phyloP scores from a whole-genome alignment of 2,329 filamentous ascomycete species.

The Ophiosphaerella herpotricha region DNA sequence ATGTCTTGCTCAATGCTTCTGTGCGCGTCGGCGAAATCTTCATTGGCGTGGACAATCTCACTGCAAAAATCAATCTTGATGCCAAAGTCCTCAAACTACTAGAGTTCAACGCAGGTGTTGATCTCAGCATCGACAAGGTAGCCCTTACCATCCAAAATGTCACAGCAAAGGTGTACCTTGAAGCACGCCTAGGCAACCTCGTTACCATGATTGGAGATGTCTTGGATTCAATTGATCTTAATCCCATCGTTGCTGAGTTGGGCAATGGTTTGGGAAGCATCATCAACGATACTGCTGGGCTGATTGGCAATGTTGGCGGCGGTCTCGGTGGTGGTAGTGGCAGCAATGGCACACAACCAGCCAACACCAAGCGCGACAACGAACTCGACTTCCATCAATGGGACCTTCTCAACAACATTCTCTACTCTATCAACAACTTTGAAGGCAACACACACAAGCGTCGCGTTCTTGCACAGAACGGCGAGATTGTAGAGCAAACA shows the following conservation, averaged over 20 bases:
- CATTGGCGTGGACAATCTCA: conserved; percentile 63
- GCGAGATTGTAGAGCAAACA: conserved; percentile 58
- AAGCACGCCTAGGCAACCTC: conserved; percentile 64
- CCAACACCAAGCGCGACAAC: conserved; percentile 28
- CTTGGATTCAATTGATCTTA: conserved; percentile 63
- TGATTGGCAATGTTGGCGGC: conserved; percentile 31
- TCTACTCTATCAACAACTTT: conserved; percentile 66
- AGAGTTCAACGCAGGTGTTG: conserved; percentile 65
- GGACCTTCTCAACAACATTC: conserved; percentile 61
- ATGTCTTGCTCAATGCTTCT: conserved; percentile 65
- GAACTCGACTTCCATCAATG: conserved; percentile 44
- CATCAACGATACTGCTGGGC: conserved; percentile 47
- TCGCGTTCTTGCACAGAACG: conserved; percentile 60
- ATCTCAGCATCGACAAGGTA: conserved; percentile 62
- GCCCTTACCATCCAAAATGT: conserved; percentile 62
- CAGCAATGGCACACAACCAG: conserved; percentile 11
- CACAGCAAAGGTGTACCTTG: conserved; percentile 62
- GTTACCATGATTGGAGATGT: conserved; percentile 64
- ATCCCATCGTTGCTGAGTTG: conserved; percentile 62
- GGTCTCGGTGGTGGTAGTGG: conserved; percentile 15
- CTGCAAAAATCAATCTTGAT: conserved; percentile 64
- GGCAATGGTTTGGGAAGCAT: conserved; percentile 56
- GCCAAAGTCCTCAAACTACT: conserved; percentile 63
- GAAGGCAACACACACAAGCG: conserved; percentile 59
- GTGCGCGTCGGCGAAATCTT: conserved; percentile 63